Evolutionary conservation across 1,139 yeast genomes (phyloP).

Genomic region (Candida frijolesensis): DNA sequence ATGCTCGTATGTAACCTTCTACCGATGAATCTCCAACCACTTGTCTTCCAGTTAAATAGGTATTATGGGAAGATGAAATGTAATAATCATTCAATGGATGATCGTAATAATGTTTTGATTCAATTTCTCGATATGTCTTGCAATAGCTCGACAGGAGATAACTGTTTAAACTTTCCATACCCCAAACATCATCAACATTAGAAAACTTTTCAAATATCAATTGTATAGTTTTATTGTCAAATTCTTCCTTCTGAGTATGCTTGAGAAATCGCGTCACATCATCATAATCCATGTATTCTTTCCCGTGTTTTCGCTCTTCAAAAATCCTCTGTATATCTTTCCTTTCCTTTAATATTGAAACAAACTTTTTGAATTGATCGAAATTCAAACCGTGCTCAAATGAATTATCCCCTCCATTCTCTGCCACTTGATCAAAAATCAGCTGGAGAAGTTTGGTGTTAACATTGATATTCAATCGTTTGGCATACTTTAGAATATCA

Average conservation of each 20-base stretch:
- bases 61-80: conserved; percentile 93
- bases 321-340: conserved; percentile 35
- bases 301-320: conserved; percentile 26
- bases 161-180: conserved; percentile 53
- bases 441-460: conserved; percentile 30
- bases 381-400: conserved; percentile 48
- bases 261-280: conserved; percentile 51
- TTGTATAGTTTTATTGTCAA: conserved; percentile 27
- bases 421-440: conserved; percentile 48
- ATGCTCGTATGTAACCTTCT: conserved; percentile 86
- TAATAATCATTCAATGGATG: conserved; percentile 83
- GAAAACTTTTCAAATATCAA: conserved; percentile 51
- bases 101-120: conserved; percentile 46
- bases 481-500: conserved; percentile 68
- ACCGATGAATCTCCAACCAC: conserved; percentile 89
- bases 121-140: conserved; percentile 28
- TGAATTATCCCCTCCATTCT: conserved; percentile 8
- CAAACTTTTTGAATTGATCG: conserved; percentile 72
- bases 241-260: conserved; percentile 53
- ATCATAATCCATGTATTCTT: conserved; percentile 45
- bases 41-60: conserved; percentile 87
- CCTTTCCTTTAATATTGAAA: conserved; percentile 46
- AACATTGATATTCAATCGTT: conserved; percentile 66
- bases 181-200: conserved; percentile 32
- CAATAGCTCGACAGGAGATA: conserved; percentile 52